A percentile compares a stretch with the other conserved stretches of the same genome.
Evolutionary conservation across 2,329 filamentous ascomycete species (phyloP).

Genomic region (Pseudogymnoascus sp.): DNA sequence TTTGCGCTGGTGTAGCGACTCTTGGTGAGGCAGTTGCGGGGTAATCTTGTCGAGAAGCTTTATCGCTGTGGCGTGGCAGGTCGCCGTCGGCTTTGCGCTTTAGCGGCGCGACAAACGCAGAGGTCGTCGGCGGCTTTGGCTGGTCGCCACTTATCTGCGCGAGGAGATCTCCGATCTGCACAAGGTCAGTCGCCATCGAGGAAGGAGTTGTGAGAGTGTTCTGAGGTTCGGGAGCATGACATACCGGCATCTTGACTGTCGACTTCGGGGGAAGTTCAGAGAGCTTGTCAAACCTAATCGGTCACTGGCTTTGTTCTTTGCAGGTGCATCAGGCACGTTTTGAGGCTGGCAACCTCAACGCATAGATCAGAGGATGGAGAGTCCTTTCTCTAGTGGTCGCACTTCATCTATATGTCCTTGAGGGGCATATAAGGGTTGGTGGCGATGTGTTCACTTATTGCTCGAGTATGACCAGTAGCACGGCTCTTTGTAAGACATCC

Average conservation of each 20-base stretch:
- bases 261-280: not conserved
- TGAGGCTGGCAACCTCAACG: conserved; percentile 3
- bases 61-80: conserved; percentile 34
- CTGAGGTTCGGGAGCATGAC: not conserved
- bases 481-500: conserved; percentile 6
- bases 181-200: conserved; percentile 18
- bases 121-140: conserved; percentile 26
- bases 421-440: not conserved
- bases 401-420: conserved; percentile 6
- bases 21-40: conserved; percentile 21
- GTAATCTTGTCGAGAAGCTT: conserved; percentile 34
- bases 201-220: not conserved
- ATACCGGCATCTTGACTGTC: conserved; percentile 9
- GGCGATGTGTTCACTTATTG: conserved; percentile 7
- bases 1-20: conserved; percentile 17
- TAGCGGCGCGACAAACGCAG: conserved; percentile 28
- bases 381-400: not conserved
- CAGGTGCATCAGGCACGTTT: conserved; percentile 4
- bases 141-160: conserved; percentile 53
- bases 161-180: conserved; percentile 49
- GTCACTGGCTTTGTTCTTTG: conserved; percentile 8
- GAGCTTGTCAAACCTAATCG: conserved; percentile 8
- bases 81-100: conserved; percentile 55
- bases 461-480: not conserved
- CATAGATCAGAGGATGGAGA: not conserved